Percentiles rank a stretch among this genome's conserved stretches.
These are phyloP conservation scores for Marvania coccoides DNA, from an alignment of 139 green algal genomes.

Conservation along the genomic window DNA sequence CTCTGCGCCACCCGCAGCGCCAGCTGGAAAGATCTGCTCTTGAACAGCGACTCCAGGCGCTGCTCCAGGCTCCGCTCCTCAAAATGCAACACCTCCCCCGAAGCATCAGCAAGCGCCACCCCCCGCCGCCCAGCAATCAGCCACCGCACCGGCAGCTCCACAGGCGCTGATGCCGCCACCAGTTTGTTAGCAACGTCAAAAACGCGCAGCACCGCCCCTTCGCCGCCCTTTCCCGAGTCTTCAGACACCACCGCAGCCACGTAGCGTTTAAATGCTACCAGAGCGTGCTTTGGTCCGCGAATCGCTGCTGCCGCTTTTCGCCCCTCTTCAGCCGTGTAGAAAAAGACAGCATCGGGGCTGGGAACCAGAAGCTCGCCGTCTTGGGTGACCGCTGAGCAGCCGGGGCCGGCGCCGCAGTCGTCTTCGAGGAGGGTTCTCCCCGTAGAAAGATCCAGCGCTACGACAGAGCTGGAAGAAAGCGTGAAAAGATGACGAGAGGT, in stretches of 20 bases:
- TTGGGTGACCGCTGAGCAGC: constrained; percentile 16
- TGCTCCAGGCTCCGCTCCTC: constrained; percentile 30
- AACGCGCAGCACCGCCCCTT: constrained; percentile 26
- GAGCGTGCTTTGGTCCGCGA: constrained; percentile 36
- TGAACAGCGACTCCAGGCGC: constrained; percentile 65
- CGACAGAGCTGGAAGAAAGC: constrained; percentile 25
- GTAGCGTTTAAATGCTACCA: constrained; percentile 48
- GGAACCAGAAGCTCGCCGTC: constrained; percentile 43
- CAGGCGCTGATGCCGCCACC: constrained; percentile 34
- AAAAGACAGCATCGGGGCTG: constrained; percentile 63
- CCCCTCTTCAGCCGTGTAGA: constrained; percentile 47
- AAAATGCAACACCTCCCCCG: constrained; percentile 23
- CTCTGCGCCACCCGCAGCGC: constrained; percentile 59
- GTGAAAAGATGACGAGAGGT: constrained; percentile 44
- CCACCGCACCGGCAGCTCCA: constrained; percentile 4
- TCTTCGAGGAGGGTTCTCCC: constrained; percentile 45
- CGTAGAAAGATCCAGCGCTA: constrained; percentile 6
- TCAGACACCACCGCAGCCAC: constrained; percentile 36
- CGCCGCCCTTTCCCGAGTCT: neutral
- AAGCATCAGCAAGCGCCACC: neutral
- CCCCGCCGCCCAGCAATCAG: neutral
- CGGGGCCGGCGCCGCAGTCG: constrained; percentile 14
- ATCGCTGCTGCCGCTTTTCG: constrained; percentile 7
- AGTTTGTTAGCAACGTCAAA: constrained; percentile 79
- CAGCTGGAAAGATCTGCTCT: constrained; percentile 57